phyloP scores from a whole-genome alignment of 2,329 filamentous ascomycete species.

The Penicillium sp. region DNA sequence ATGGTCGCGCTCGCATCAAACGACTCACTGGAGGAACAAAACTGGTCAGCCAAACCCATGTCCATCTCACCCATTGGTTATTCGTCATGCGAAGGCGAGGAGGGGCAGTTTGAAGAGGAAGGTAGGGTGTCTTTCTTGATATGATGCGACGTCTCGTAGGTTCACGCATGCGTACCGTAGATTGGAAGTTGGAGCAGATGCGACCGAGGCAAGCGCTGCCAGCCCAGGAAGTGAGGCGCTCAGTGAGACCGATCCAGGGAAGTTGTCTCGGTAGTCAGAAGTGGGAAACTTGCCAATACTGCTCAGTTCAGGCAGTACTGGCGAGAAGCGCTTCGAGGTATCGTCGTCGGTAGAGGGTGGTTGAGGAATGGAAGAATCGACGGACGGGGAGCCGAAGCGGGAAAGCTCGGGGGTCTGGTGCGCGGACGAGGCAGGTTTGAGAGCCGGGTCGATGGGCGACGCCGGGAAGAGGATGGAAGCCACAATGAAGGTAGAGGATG shows the following conservation, averaged over 20 bases:
- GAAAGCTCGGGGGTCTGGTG: constrained; percentile 36
- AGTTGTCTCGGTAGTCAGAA: constrained; percentile 30
- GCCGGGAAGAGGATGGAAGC: constrained; percentile 62
- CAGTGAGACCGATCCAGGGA: constrained; percentile 35
- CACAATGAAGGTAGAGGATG: constrained; percentile 60
- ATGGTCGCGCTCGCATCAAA: constrained; percentile 55
- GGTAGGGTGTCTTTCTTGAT: background rate
- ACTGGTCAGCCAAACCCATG: constrained; percentile 27
- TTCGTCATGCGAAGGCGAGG: constrained; percentile 11
- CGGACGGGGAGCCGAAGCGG: constrained; percentile 47
- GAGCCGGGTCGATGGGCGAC: constrained; percentile 56
- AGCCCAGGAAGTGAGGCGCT: constrained; percentile 57
- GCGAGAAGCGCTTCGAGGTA: constrained; percentile 53
- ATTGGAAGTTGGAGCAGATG: constrained; percentile 54
- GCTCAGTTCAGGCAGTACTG: constrained; percentile 34
- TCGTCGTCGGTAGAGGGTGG: constrained; percentile 48
- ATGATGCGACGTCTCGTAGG: too few species aligned
- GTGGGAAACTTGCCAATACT: constrained; percentile 33
- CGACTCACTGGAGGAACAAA: constrained; percentile 33
- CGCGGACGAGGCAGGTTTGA: constrained; percentile 50
- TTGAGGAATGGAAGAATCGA: constrained; percentile 50
- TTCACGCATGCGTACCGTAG: constrained; percentile 48
- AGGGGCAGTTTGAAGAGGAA: background rate
- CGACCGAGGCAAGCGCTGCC: constrained; percentile 62
- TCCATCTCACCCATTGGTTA: constrained; percentile 13